Base-by-base conservation (phyloP, 805 yeast species). In the Zygosaccharomyces bisporus region DNA sequence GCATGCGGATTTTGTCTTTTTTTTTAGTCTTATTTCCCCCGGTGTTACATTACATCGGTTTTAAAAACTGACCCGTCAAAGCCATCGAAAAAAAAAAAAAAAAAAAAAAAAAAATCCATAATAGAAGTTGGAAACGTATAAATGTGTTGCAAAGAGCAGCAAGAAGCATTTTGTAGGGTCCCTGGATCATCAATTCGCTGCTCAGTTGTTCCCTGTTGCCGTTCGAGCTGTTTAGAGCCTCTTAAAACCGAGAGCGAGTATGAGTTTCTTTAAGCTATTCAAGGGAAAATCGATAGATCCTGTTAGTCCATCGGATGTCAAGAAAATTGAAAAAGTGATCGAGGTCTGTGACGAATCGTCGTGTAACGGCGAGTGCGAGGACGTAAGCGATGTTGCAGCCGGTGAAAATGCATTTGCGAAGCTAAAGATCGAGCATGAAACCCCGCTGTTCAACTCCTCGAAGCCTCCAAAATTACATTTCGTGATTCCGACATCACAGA, bases 401-500 rank as follows among this genome's bases (percentile, higher is more conserved):
- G 62, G 55, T 17, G 63, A 58, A 40, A 43, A 47, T 16, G 49
- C 43, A 1, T 60, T 54, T 31, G 41, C 53, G 4, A 57, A 55
- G 45, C 41, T 63, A 39, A 52, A 58, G 34, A 56, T 63, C 37
- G 68, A 64, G 39, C 52, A 55, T 44, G 70, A 55, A 17, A 57
- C 52, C 18, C 74, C 75, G 5, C 69, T 89, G 21, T 88, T 85
- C 78, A 81, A 83, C 46, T 73, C 90, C 4, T 80, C 95, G 0
- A 75, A 74, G 50, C 80, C 85, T 1, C 80, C 79, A 34, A 82
- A 80, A 2, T 58, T 83, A 18, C 97, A 90, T 53, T 68, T 88
- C 17, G 66, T 91, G 25, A 81, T 90, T 0, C 84, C 96, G 2
- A 89, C 97, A 0, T 95, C 93, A 8, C 80, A 81, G 53, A 60